Percentiles rank a stretch among this genome's conserved stretches.
Evolutionary conservation across 352 stramenopile genomes (phyloP).

Genomic region (Peronospora belbahrii): DNA sequence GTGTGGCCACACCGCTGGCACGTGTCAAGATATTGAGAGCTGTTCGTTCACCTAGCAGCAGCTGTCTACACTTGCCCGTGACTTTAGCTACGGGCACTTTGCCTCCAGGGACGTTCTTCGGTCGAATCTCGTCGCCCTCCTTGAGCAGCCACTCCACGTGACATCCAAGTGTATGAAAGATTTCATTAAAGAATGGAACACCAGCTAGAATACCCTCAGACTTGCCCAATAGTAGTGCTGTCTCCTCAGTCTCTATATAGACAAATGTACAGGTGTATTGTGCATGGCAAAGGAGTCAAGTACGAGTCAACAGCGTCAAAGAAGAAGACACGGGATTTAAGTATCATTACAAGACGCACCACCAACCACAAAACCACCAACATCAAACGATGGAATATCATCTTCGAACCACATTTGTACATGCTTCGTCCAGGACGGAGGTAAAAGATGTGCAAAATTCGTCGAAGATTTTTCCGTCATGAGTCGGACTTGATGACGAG

Average conservation of each 20-base stretch:
- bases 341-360: conserved; percentile 13
- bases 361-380: conserved; percentile 97
- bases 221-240: conserved; percentile 88
- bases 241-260: conserved; percentile 58
- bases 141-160: conserved; percentile 86
- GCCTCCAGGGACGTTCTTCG: conserved; percentile 29
- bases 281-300: conserved; percentile 8
- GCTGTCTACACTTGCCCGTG: conserved; percentile 88
- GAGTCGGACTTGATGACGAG: conserved; percentile 3
- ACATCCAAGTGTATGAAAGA: conserved; percentile 90
- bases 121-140: conserved; percentile 57
- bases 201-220: conserved; percentile 91
- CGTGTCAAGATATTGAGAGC: conserved; percentile 95
- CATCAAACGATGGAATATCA: conserved; percentile 95
- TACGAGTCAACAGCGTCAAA: not conserved
- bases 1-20: conserved; percentile 93
- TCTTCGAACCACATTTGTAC: conserved; percentile 93
- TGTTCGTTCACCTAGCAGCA: conserved; percentile 95
- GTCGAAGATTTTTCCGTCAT: conserved; percentile 21
- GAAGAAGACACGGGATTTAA: not conserved
- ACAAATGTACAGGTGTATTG: too few relatives aligned
- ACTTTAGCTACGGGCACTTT: conserved; percentile 92
- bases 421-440: conserved; percentile 78
- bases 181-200: conserved; percentile 92
- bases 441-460: conserved; percentile 56